Conservation (phyloP, 2,329 filamentous ascomycete species). For the Amesomyces nigricolor region DNA sequence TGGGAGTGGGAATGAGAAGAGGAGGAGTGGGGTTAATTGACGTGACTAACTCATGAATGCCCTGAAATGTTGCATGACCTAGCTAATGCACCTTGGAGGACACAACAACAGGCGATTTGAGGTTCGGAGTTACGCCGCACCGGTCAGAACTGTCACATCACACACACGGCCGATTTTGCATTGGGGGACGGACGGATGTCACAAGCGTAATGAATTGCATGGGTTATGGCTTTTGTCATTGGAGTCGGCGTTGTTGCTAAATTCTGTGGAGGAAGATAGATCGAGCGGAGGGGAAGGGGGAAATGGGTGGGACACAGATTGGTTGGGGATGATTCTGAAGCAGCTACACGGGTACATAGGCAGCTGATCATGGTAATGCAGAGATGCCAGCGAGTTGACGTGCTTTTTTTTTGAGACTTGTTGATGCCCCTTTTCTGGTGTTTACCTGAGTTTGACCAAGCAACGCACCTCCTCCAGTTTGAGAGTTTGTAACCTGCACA, state of each 20-base stretch:
- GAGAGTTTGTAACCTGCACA: too few relatives aligned
- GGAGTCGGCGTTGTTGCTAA: background rate
- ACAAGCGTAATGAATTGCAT: background rate
- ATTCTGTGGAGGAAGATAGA: background rate
- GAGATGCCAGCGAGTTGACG: background rate
- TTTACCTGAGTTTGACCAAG: too few relatives aligned
- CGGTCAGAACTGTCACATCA: too few relatives aligned
- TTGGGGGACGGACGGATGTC: too few relatives aligned
- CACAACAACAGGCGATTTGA: background rate
- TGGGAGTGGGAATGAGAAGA: too few relatives aligned
- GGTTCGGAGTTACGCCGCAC: background rate
- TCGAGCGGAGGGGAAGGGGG: background rate
- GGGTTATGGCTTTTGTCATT: background rate
- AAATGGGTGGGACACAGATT: background rate
- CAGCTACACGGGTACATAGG: too few relatives aligned
- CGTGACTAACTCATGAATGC: too few relatives aligned
- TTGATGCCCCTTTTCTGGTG: background rate
- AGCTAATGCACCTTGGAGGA: background rate
- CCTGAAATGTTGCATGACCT: too few relatives aligned
- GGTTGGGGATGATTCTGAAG: background rate
- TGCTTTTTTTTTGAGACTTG: background rate
- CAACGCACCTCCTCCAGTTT: too few relatives aligned
- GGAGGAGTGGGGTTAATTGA: too few relatives aligned
- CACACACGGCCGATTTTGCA: background rate
- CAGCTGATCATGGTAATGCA: background rate